Base-by-base conservation (phyloP, 2,329 filamentous ascomycete genomes). In the Aspergillus japonicus region DNA sequence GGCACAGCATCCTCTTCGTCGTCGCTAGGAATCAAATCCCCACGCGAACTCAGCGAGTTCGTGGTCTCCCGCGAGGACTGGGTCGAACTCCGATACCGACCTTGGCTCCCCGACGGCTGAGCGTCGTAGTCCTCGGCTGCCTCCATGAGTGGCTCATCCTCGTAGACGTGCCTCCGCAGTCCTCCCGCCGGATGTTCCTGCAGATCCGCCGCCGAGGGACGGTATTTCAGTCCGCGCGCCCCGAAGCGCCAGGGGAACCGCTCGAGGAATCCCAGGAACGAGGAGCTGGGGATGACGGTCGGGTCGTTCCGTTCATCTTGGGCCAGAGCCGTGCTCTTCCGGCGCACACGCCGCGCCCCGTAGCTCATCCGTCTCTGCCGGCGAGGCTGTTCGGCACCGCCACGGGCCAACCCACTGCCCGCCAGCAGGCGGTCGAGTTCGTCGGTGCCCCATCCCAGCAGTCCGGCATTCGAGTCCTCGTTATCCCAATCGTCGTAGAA, bases 401-500 rank as follows among this genome's bases (percentile, higher is more conserved):
- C 69, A 47, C 73, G 70, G 49, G 66, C 62, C 51, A 74, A 65
- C 12, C 74, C 87, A 16, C 87, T 88, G 5, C 89, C 89, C 11
- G 89, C 90, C 54, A 96, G 78, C 63, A 97, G 77, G 54, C 91
- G 83, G 73, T 96, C 94, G 79, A 96, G 87, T 72, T 96, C 92
- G 69, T 96, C 92, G 66, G 85, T 87, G 44, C 89, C 88, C 90
- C 92, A 96, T 50, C 86, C 88, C 55, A 93, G 78, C 51, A 94
- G 75, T 44, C 87, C 83, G 35, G 80, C 81, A 54, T 85, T 83
- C 31, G 67, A 69, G 58, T 87, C 84, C 57, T 86, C 83, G 50
- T 84, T 82, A 62, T 96, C 92, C 94, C 94, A 98, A 76, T 97
- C 94, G 76, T 97, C 94, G 79, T 98, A 98, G 74, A 98, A 98